A percentile compares a stretch with the other conserved stretches of the same genome.
Evolutionary conservation across 805 yeast genomes (phyloP).

Genomic region (Suhomyces emberorum): DNA sequence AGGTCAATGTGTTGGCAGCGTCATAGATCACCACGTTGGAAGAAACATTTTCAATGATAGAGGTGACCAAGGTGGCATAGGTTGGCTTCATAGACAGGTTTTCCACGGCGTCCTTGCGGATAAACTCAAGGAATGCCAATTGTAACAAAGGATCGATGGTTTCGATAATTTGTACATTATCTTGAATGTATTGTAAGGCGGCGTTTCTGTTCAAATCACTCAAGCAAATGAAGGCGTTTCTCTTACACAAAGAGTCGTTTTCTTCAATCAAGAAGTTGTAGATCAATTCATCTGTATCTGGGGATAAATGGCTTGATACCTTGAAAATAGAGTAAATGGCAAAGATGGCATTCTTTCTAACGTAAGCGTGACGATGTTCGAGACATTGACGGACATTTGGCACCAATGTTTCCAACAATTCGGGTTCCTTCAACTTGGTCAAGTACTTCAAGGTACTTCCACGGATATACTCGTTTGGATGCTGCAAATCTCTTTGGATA

Average conservation of each 20-base stretch:
- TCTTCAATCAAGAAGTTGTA: conserved; percentile 72
- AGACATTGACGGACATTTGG: conserved; percentile 89
- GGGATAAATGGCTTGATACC: conserved; percentile 82
- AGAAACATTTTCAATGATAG: conserved; percentile 60
- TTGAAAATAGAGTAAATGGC: conserved; percentile 80
- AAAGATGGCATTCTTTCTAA: conserved; percentile 93
- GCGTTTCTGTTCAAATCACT: conserved; percentile 79
- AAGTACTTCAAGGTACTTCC: conserved; percentile 93
- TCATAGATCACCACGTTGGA: conserved; percentile 81
- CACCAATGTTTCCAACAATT: conserved; percentile 89
- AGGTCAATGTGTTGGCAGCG: conserved; percentile 78
- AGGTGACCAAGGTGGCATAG: conserved; percentile 70
- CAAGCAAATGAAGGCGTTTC: conserved; percentile 91
- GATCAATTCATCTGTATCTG: conserved; percentile 91
- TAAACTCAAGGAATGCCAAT: conserved; percentile 86
- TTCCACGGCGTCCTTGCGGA: conserved; percentile 71
- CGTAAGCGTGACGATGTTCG: conserved; percentile 96
- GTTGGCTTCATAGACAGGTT: conserved; percentile 64
- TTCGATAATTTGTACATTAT: conserved; percentile 56
- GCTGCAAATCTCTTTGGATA: conserved; percentile 94
- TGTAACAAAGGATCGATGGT: conserved; percentile 80
- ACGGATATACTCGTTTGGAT: conserved; percentile 94
- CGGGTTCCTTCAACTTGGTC: conserved; percentile 87
- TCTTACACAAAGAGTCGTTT: conserved; percentile 87
- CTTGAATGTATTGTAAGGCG: conserved; percentile 79